A percentile compares a stretch with the other conserved stretches of the same genome.
These are phyloP conservation scores for Kwoniella sp. DNA, from an alignment of 768 basidiomycete species.

Conservation along the genomic window DNA sequence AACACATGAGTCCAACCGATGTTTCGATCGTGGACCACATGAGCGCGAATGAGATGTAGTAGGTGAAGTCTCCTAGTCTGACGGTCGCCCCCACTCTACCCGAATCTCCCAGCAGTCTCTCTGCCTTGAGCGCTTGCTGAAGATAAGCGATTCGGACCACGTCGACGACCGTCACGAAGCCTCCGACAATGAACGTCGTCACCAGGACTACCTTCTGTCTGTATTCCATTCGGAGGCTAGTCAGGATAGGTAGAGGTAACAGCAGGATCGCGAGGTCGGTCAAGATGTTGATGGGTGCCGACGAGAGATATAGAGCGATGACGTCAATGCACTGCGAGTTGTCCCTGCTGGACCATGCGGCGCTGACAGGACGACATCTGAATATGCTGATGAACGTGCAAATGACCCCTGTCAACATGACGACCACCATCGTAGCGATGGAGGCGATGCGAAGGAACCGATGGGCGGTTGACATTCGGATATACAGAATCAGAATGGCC, in stretches of 20 bases:
- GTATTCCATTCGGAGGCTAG: constrained; percentile 49
- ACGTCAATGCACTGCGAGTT: constrained; percentile 46
- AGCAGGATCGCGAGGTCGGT: constrained; percentile 53
- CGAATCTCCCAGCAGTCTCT: constrained; percentile 10
- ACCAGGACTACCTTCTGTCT: constrained; percentile 51
- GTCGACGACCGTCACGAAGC: constrained; percentile 54
- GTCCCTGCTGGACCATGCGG: constrained; percentile 32
- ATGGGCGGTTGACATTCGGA: constrained; percentile 48
- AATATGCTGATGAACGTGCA: constrained; percentile 53
- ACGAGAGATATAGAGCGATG: constrained; percentile 49
- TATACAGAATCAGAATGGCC: constrained; percentile 41
- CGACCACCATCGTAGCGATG: constrained; percentile 36
- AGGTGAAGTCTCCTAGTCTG: constrained; percentile 40
- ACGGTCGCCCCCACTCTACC: constrained; percentile 8
- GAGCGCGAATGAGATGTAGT: constrained; percentile 43
- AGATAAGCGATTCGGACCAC: constrained; percentile 53
- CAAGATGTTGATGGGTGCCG: constrained; percentile 53
- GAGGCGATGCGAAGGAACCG: constrained; percentile 46
- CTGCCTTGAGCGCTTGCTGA: constrained; percentile 44
- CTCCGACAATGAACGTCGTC: constrained; percentile 51
- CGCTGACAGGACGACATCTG: constrained; percentile 48
- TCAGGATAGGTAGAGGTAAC: constrained; percentile 53
- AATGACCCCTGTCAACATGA: constrained; percentile 49
- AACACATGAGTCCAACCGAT: constrained; percentile 49
- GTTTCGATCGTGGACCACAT: constrained; percentile 55